Evolutionary conservation across 129 eudicot species (phyloP), one percentile per base, ranked within the genome.

Genomic region (Escallonia herrerae): DNA sequence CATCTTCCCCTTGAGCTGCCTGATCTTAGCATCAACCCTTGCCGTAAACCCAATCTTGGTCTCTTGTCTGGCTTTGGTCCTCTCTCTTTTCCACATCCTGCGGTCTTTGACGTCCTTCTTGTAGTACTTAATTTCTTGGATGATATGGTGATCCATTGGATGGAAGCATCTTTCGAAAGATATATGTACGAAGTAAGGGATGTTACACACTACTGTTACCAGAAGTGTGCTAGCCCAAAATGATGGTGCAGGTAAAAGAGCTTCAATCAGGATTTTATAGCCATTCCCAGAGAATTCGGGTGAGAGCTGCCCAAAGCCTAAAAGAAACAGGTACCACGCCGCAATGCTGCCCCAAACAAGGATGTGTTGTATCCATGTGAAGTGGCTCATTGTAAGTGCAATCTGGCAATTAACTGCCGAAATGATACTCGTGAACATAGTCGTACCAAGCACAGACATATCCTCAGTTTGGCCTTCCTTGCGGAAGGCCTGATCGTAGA

Each of bases 401-500:
- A 89, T 80, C 65, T 89, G 96, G 41, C 78, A 79, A 44, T 80
- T 89, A 0, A 89, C 93, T 0, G 84, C 81, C 78, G 93, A 89
- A 64, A 89, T 77, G 15, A 85, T 69, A 79, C 89, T 75, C 3
- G 96, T 89, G 69, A 79, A 88, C 77, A 79, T 82, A 33, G 76
- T 74, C 3, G 91, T 73, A n/a, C 96, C 91, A 1, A 87, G 61
- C 11, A 69, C 77, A 11, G 74, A 62, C 65, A 79, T 79, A 56
- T 84, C 91, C 0, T 88, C 83, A 6, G 81, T 68, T 33, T 84
- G 67, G 6, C 95, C 95, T 39, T 75, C 78, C 49, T 70, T 44
- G 8, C 77, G 71, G 54, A 84, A 76, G 0, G 95, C 72, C 47
- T 74, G 76, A 2, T 75, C 68, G 2, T 68, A 73, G 13, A 84